Evolutionary conservation across 2,329 filamentous ascomycete genomes (phyloP), one percentile per base, ranked within the genome.

Genomic region (Ophiostoma sp.): DNA sequence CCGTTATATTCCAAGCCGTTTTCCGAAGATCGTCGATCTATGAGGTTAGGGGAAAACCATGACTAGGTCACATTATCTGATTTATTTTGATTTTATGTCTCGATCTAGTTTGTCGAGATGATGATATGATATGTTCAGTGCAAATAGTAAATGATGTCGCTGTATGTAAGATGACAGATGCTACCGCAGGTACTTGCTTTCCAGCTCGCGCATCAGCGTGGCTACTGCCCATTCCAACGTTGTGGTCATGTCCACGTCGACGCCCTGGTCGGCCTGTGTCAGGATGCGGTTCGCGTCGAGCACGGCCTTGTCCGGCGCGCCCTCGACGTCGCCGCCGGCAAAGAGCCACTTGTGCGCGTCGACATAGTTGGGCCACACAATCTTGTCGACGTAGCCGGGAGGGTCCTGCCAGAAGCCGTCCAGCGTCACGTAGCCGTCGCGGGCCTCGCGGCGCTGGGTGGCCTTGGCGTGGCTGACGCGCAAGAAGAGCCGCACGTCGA

Each of bases 381-480:
- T 86, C 77, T 91, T 87, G 78, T 98, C 94, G 52, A 98, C 93
- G 78, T 98, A 99, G 0, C 92, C 94, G 0, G 93, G 93, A 0
- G 95, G 95, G 79, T 99, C 95, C 70, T 89, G 85, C 95, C 95
- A 99, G 81, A 97, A 99, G 36, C 94, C 94, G 76, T 97, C 88
- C 5, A 90, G 79, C 3, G 92, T 94, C 39, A 93, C 90, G 78
- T 95, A 95, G 13, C 91, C 91, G 74, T 85, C 87, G 69, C 92
- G 82, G 0, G 87, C 87, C 76, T 90, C 87, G 39, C 92, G 82
- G 33, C 92, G 83, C 44, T 82, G 80, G 76, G 89, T 90, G 3
- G 89, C 89, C 57, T 80, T 85, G 15, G 81, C 81, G 71, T 89
- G 89, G 36, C 87, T 86, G 1, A 91, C 90, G 0, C 89, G 86